These are phyloP conservation scores for Triticum dicoccoides DNA, from an alignment of 176 grass and related monocot species.

Conservation along the genomic window DNA sequence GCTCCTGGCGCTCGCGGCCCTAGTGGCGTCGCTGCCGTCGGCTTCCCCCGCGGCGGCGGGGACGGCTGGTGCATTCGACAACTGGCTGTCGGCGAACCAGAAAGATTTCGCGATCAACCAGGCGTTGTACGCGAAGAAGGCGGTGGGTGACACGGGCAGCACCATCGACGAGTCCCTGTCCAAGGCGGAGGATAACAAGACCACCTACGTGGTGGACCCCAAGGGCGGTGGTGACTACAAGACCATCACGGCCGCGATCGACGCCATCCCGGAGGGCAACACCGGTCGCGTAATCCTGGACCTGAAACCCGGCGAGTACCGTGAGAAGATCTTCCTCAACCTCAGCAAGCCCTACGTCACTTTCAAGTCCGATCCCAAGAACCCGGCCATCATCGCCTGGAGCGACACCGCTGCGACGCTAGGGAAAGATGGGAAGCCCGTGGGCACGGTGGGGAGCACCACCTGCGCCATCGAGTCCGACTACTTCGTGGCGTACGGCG, in stretches of 20 bases:
- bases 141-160: not conserved
- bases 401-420: conserved; percentile 42
- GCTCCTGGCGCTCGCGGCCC: not conserved
- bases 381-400: conserved; percentile 23
- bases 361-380: not conserved
- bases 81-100: conserved; percentile 24
- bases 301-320: conserved; percentile 39
- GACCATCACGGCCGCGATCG: conserved; percentile 38
- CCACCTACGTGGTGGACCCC: conserved; percentile 27
- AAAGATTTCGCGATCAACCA: not conserved
- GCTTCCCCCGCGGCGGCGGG: too few relatives aligned
- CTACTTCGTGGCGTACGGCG: conserved; percentile 38
- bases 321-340: conserved; percentile 57
- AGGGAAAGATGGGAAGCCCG: conserved; percentile 32
- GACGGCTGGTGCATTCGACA: not conserved
- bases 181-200: conserved; percentile 18
- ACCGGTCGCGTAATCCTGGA: conserved; percentile 26
- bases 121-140: conserved; percentile 28
- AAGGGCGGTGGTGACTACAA: conserved; percentile 22
- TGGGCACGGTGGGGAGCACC: conserved; percentile 42
- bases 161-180: conserved; percentile 29
- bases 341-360: conserved; percentile 33
- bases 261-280: conserved; percentile 21
- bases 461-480: conserved; percentile 36
- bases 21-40: not conserved